Conservation (phyloP, 208 protist species). For the Willaertia magna region DNA sequence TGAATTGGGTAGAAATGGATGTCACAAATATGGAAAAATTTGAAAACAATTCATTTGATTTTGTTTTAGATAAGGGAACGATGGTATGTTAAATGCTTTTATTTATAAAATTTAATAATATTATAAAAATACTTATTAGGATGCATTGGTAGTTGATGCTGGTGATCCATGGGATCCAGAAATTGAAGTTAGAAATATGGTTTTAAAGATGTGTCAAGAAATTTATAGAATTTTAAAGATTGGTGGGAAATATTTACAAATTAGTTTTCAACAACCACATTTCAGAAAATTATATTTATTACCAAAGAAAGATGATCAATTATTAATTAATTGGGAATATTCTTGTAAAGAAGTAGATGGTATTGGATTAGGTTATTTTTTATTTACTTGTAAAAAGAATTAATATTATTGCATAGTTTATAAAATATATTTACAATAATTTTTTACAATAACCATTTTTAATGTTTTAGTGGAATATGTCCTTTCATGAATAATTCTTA, state of each 20-base stretch:
- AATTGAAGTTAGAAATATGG: neutral
- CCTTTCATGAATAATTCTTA: no score
- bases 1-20: conserved; percentile 1
- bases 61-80: neutral
- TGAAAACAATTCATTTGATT: neutral
- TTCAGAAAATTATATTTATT: neutral
- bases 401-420: no score
- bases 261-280: neutral
- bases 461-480: no score
- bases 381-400: neutral
- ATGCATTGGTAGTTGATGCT: neutral
- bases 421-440: no score
- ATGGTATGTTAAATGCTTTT: no score
- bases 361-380: neutral
- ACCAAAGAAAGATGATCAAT: neutral
- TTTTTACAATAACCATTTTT: no score
- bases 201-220: neutral
- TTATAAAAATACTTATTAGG: no score
- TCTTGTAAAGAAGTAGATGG: neutral
- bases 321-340: neutral
- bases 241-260: neutral
- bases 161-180: neutral
- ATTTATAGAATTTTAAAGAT: neutral
- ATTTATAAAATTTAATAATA: no score
- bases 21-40: neutral